These are phyloP conservation scores for Knufia petricola DNA, from an alignment of 2,329 filamentous ascomycete species.

Conservation along the genomic window DNA sequence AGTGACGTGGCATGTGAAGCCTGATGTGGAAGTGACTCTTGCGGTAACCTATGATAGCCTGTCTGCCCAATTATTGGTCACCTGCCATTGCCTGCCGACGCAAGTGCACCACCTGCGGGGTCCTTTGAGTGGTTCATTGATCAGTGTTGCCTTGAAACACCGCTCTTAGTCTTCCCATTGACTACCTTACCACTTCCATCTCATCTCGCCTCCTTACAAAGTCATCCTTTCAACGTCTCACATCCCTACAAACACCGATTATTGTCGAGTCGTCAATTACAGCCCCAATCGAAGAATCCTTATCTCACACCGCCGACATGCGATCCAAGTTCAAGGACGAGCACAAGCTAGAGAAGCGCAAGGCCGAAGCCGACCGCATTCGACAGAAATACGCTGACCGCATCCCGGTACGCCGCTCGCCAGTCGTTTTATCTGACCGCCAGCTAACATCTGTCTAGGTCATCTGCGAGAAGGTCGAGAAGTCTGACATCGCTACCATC, in stretches of 20 bases:
- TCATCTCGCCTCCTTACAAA: neutral
- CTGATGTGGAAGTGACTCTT: constrained; percentile 1
- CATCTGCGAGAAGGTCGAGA: constrained; percentile 99
- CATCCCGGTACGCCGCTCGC: constrained; percentile 68
- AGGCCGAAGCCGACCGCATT: constrained; percentile 98
- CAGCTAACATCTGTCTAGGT: constrained; percentile 49
- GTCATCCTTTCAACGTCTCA: neutral
- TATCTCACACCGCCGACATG: constrained; percentile 53
- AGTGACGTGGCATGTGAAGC: constrained; percentile 8
- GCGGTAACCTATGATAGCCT: neutral
- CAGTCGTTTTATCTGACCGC: constrained; percentile 2
- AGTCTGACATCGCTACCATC: constrained; percentile 97
- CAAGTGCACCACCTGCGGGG: constrained; percentile 3
- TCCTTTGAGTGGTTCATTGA: constrained; percentile 7
- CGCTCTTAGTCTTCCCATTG: constrained; percentile 7
- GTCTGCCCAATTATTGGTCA: constrained; percentile 1
- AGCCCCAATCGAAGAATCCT: constrained; percentile 4
- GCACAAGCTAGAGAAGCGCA: constrained; percentile 99
- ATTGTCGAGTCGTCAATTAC: neutral
- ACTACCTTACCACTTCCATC: constrained; percentile 5
- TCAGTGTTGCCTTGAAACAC: constrained; percentile 7
- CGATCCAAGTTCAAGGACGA: constrained; percentile 99
- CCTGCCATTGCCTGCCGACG: neutral
- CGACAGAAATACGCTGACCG: constrained; percentile 98
- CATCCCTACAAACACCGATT: neutral